Evolutionary conservation across 2,329 filamentous ascomycete species (phyloP).

Genomic region (Botrytis sinoallii): DNA sequence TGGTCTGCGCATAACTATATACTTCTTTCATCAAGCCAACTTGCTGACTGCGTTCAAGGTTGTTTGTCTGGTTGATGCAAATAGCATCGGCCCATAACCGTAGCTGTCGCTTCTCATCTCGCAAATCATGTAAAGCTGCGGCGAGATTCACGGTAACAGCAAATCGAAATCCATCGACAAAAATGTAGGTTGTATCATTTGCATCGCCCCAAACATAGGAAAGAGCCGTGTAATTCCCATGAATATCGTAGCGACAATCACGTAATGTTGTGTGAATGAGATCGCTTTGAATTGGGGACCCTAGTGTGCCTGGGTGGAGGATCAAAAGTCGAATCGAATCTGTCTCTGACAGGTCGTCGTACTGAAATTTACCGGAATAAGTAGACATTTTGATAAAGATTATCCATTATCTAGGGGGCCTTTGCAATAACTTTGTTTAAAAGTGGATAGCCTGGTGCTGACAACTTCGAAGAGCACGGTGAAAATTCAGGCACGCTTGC

Average conservation of each 20-base stretch:
- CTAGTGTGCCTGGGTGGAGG: neutral
- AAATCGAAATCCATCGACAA: neutral
- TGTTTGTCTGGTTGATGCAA: neutral
- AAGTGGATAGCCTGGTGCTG: neutral
- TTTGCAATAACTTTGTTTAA: too few relatives aligned
- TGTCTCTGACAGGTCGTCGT: neutral
- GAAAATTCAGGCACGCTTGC: neutral
- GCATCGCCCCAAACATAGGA: slow-evolving; percentile 10
- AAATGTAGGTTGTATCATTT: neutral
- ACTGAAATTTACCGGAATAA: neutral
- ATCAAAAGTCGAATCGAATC: neutral
- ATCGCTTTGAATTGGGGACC: neutral
- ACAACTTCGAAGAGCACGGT: neutral
- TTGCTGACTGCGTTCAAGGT: neutral
- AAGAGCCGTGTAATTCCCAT: neutral
- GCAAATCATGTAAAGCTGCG: neutral
- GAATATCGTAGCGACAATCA: neutral
- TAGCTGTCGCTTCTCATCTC: neutral
- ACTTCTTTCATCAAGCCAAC: neutral
- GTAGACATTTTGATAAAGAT: neutral
- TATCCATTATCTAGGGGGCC: neutral
- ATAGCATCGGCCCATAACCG: neutral
- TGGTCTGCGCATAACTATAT: neutral
- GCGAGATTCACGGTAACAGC: neutral
- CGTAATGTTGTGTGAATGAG: neutral